phyloP scores from a whole-genome alignment of 306 rosid genomes.

The Psophocarpus tetragonolobus region DNA sequence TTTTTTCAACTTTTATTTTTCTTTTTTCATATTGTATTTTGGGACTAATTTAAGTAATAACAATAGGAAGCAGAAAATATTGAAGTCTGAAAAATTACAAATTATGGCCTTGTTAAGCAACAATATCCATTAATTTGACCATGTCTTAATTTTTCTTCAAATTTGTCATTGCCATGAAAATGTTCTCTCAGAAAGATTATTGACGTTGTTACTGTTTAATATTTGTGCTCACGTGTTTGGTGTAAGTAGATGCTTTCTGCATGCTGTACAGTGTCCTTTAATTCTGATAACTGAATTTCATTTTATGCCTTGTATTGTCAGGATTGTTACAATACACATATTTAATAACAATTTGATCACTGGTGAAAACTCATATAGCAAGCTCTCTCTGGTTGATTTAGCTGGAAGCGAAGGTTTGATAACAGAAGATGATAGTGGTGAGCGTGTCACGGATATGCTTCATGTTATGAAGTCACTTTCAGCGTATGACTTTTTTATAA shows the following conservation, averaged over 20 bases:
- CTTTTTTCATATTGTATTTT: background rate
- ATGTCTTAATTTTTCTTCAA: background rate
- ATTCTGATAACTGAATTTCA: conserved; percentile 33
- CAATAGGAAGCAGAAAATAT: conserved; percentile 12
- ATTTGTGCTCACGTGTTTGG: background rate
- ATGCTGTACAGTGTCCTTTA: background rate
- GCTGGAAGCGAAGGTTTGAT: conserved; percentile 90
- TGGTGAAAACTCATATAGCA: conserved; percentile 71
- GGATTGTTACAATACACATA: conserved; percentile 69
- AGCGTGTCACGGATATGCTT: conserved; percentile 77
- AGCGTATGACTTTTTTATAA: conserved; percentile 59
- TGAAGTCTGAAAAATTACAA: background rate
- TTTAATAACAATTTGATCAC: conserved; percentile 67
- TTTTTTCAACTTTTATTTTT: background rate
- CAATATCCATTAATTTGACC: background rate
- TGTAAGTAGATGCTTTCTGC: background rate
- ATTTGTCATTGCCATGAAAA: background rate
- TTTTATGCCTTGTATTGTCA: conserved; percentile 42
- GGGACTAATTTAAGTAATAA: background rate
- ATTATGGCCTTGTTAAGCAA: background rate
- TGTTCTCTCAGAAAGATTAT: background rate
- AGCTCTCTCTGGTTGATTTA: conserved; percentile 79
- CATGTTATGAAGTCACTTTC: conserved; percentile 94
- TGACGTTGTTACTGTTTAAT: background rate
- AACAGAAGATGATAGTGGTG: conserved; percentile 77